Evolutionary conservation across 768 basidiomycete species (phyloP), one percentile per base, ranked within the genome.

Genomic region (Leccinum ochraceum): DNA sequence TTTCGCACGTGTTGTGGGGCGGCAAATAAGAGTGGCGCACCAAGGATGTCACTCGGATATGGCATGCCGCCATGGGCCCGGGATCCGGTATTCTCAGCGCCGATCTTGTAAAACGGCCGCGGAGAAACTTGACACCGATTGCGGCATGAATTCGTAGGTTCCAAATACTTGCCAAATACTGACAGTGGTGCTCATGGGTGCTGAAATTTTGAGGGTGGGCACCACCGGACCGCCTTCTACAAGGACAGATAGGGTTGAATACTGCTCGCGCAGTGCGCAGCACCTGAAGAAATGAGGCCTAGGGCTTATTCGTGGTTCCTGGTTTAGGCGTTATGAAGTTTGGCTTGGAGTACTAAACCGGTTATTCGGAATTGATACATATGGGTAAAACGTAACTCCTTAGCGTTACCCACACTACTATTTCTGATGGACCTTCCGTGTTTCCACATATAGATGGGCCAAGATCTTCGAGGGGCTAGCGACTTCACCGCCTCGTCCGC

Each of bases 401-500:
- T 39, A 42, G 9, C 17, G n/a, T 17, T 42, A n/a, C 42, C 9
- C 42, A n/a, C 42, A 42, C 17, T n/a, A 42, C 42, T n/a, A n/a
- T 46, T 46, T 46, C 44, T 46, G 44, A 46, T 46, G 44, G 20
- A 46, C 20, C 20, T 20, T 46, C 20, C 44, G 11, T 20, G 17
- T 42, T 39, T 3, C 37, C 37, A 39, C 6, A 17, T 42, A 17
- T 34, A 34, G 34, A 34, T 37, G 36, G 9, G n/a, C n/a, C 42
- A n/a, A 42, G 17, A n/a, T n/a, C 8, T 42, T n/a, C 17, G n/a
- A 42, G 42, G n/a, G 34, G 17, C 30, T 6, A 37, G 36, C 22
- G 17, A 42, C 44, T 37, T 57, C 60, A 70, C 24, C 53, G 66
- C 68, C 68, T 61, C 46, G 44, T 55, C 56, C 30, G 37, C 65